These are phyloP conservation scores for Cetraspora pellucida DNA, from an alignment of 192 early-diverging fungal species.

Conservation along the genomic window DNA sequence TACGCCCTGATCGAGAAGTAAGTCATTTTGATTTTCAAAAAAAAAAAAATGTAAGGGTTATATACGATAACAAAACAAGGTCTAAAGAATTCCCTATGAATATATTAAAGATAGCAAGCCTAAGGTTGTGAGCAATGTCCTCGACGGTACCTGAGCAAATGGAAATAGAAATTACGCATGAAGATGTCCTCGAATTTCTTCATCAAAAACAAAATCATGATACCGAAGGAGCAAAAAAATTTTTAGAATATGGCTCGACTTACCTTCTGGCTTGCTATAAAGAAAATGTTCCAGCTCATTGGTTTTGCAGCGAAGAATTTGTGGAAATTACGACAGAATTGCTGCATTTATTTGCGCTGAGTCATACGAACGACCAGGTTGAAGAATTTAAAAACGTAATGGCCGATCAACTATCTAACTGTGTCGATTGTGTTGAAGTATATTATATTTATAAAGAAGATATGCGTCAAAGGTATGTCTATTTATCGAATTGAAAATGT, in stretches of 20 bases:
- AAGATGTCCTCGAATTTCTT: no score
- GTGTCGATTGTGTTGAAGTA: not conserved
- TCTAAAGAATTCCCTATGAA: no score
- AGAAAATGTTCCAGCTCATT: not conserved
- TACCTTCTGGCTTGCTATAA: not conserved
- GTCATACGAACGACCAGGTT: not conserved
- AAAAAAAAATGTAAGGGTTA: no score
- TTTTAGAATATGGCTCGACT: not conserved
- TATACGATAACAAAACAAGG: no score
- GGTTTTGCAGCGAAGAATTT: constrained; percentile 3
- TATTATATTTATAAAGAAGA: not conserved
- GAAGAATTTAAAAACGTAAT: not conserved
- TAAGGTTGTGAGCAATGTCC: no score
- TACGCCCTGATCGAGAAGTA: no score
- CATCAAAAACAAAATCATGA: no score
- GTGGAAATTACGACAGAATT: not conserved
- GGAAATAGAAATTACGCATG: no score
- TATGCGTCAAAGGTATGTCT: not conserved
- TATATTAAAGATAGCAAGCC: no score
- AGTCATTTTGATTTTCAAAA: no score
- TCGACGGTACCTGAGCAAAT: no score
- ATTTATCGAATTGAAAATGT: not conserved
- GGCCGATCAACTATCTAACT: not conserved
- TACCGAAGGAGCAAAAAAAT: not conserved
- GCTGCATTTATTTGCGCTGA: not conserved